Base-by-base conservation (phyloP, 176 grass and related monocot genomes). In the Carex kokanica region DNA sequence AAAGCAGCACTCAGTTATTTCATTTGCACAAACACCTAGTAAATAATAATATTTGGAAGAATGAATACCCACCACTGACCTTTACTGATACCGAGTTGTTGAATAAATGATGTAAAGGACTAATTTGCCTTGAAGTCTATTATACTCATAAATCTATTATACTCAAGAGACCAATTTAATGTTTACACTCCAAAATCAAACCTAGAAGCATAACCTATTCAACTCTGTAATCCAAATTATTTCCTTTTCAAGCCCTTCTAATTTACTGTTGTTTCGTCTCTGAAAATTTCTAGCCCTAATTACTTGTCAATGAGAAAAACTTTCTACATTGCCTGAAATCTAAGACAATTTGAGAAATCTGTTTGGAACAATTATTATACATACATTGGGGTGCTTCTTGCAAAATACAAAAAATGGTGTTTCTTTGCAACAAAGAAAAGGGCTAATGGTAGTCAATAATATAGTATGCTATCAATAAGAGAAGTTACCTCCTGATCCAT, bases 401-500 rank as follows among this genome's bases (percentile, higher is more conserved):
- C 23, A 78, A n/a, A 53, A 32, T 38, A 81, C 55, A 65, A 12
- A 72, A 63, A 29, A 66, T 17, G 71, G 27, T 17, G 68, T 18
- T 43, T 74, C 17, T 68, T 81, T 56, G 4, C 49, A 64, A 29
- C 70, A 17, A 81, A 45, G 8, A 65, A 27, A 13, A 68, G 36
- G 60, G 17, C 16, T 16, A 55, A 65, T 66, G 15, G 6, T 69
- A 51, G 11, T n/a, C 79, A 74, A 57, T 59, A 64, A 81, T 32
- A 60, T 43, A 21, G 38, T 74, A 24, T 74, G 45, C 4, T 71
- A 51, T 74, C 15, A 84, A 0, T 36, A 49, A 64, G 15, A 78
- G n/a, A 66, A 64, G 68, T 84, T 78, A 99, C 97, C 93, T 93
- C 89, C 62, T 95, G 91, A 69, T 96, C 93, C 91, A 99, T 95